Percentiles rank a stretch among this genome's conserved stretches.
Evolutionary conservation across 163 green algal genomes (phyloP).

Genomic region (Scenedesmus sp.): DNA sequence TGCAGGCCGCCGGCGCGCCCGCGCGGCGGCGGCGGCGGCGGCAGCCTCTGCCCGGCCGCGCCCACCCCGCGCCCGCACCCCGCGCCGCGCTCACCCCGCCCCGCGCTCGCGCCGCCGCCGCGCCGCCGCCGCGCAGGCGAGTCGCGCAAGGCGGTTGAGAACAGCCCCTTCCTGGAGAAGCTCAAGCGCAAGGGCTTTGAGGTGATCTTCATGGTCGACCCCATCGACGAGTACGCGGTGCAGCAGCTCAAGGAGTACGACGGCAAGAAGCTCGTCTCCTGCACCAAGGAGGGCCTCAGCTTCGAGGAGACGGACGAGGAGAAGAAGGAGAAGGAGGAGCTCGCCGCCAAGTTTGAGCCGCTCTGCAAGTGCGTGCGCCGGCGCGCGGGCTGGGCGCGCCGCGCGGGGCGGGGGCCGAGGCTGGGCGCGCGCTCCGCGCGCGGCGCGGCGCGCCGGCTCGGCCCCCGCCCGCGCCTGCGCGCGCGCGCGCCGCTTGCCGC

Average conservation of each 20-base stretch:
- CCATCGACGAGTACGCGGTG: slow-evolving; percentile 98
- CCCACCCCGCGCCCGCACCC: not conserved
- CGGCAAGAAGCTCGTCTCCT: slow-evolving; percentile 97
- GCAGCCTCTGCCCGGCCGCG: too few relatives aligned
- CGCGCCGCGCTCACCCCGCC: not conserved
- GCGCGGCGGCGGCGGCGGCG: too few relatives aligned
- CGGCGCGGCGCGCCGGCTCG: too few relatives aligned
- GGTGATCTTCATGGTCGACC: slow-evolving; percentile 99
- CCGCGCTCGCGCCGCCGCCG: not conserved
- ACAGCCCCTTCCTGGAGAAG: slow-evolving; percentile 98
- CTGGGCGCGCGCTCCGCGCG: not conserved
- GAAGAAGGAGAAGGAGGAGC: slow-evolving; percentile 97
- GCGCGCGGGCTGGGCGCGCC: slow-evolving; percentile 1
- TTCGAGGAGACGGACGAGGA: slow-evolving; percentile 98
- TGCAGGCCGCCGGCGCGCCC: too few relatives aligned
- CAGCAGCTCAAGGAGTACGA: slow-evolving; percentile 99
- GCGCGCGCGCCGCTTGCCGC: too few relatives aligned
- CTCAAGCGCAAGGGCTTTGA: slow-evolving; percentile 96
- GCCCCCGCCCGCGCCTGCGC: too few relatives aligned
- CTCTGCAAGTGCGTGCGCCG: slow-evolving; percentile 89
- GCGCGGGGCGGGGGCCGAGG: not conserved
- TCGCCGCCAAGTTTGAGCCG: slow-evolving; percentile 89
- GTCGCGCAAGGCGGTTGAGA: slow-evolving; percentile 95
- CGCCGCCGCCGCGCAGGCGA: too few relatives aligned
- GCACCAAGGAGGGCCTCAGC: slow-evolving; percentile 98